These are phyloP conservation scores for Scheffersomyces quercinus DNA, from an alignment of 1,139 yeast genomes.

Conservation along the genomic window DNA sequence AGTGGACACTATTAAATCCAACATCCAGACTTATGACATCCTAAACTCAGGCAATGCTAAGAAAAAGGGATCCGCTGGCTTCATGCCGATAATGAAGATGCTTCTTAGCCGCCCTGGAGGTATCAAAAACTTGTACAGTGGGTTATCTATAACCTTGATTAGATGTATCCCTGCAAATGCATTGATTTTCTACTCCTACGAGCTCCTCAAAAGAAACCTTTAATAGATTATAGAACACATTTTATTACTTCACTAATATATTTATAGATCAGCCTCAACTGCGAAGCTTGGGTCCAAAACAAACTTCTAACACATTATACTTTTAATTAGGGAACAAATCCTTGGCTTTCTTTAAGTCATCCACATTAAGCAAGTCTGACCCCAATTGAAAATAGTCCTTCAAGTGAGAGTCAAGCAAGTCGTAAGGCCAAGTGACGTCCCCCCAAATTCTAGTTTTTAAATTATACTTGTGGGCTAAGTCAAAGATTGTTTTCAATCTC, in stretches of 20 bases:
- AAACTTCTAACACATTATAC: too few species aligned
- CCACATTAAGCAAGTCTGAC: constrained; percentile 42
- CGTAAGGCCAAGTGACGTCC: constrained; percentile 40
- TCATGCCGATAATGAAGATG: constrained; percentile 32
- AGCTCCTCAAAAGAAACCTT: constrained; percentile 52
- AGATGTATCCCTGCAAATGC: constrained; percentile 93
- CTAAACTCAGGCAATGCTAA: constrained; percentile 10
- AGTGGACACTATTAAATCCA: constrained; percentile 85
- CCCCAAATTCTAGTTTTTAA: constrained; percentile 49
- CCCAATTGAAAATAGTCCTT: constrained; percentile 27
- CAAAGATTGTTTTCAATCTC: constrained; percentile 21
- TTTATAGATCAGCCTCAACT: not conserved
- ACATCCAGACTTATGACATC: constrained; percentile 69
- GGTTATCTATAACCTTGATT: constrained; percentile 77
- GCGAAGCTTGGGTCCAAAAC: not conserved
- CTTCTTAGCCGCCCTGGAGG: constrained; percentile 52
- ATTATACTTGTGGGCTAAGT: constrained; percentile 35
- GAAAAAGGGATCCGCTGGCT: constrained; percentile 11
- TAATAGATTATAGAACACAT: constrained; percentile 6
- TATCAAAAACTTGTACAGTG: constrained; percentile 71
- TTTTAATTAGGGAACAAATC: constrained; percentile 14
- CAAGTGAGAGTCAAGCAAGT: constrained; percentile 30
- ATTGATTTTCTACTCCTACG: constrained; percentile 77
- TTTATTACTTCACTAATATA: not conserved
- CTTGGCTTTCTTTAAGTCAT: constrained; percentile 32